Evolutionary conservation across 192 early-diverging fungal genomes (phyloP), one percentile per base, ranked within the genome.

Genomic region (Dispira simplex): DNA sequence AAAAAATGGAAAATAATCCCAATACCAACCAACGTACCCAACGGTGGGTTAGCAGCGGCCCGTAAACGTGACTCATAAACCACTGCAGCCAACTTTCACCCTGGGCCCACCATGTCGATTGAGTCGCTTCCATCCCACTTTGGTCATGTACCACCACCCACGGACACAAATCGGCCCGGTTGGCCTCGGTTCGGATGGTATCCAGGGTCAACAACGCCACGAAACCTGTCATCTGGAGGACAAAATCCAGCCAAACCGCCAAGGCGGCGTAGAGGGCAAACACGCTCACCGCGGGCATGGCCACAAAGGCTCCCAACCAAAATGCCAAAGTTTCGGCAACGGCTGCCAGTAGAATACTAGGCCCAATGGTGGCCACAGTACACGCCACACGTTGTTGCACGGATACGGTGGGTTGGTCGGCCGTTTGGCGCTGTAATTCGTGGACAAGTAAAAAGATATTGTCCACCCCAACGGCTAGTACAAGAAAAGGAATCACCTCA

Each of bases 401-500:
- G n/a, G 70, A 67, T 44, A 75, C 75, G 18, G 72, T 67, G 63
- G 70, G 70, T 67, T 54, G 71, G 62, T 62, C 68, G 20, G 52
- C n/a, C 13, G 58, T 68, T 11, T 75, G 65, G 27, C 81, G 63
- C 28, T 78, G 75, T 64, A 80, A 81, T 66, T 82, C 83, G 56
- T 85, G 80, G 46, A 78, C 79, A 14, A 85, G 67, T 58, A 85
- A 79, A 63, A 85, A 85, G 55, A 85, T 83, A 51, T 85, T 85
- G 55, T 85, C 83, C 0, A 85, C 83, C 55, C 83, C 82, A 10
- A 85, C 81, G 8, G 83, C 83, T 44, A 85, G 63, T 11, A 83
- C 83, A 39, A 85, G 63, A 65, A 85, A 85, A 0, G 83, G 83
- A 67, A 85, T 83, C 3, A 85, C 83, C 49, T 85, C 83, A 4